These are phyloP conservation scores for Monosporascus sp. DNA, from an alignment of 2,329 filamentous ascomycete genomes.

Conservation along the genomic window DNA sequence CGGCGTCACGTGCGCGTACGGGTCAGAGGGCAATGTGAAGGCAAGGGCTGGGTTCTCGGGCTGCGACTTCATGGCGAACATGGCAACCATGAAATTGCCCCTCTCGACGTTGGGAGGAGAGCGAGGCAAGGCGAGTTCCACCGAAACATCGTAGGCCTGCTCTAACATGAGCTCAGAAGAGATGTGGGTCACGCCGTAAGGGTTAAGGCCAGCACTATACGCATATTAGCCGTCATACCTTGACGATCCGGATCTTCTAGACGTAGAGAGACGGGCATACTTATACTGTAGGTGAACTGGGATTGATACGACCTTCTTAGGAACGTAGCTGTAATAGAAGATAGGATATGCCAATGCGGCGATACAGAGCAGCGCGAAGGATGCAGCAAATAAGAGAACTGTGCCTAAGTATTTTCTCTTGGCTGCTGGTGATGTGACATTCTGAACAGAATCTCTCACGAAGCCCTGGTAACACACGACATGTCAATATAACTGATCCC, in stretches of 20 bases:
- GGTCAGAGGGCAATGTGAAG: constrained; percentile 17
- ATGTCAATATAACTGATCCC: neutral
- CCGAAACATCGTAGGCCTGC: constrained; percentile 79
- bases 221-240: constrained; percentile 1
- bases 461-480: constrained; percentile 17
- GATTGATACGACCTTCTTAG: constrained; percentile 46
- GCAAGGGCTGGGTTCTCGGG: constrained; percentile 27
- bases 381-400: constrained; percentile 37
- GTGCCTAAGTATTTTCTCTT: constrained; percentile 45
- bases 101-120: constrained; percentile 68
- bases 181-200: constrained; percentile 46
- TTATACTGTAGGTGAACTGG: constrained; percentile 56
- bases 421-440: constrained; percentile 45
- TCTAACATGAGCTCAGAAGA: constrained; percentile 54
- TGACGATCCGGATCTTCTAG: neutral
- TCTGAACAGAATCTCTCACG: constrained; percentile 25
- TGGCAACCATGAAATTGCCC: constrained; percentile 93
- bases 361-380: constrained; percentile 39
- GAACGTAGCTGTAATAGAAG: constrained; percentile 53
- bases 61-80: constrained; percentile 58
- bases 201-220: constrained; percentile 42
- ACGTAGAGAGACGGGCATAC: constrained; percentile 29
- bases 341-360: constrained; percentile 45
- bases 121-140: constrained; percentile 71
- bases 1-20: constrained; percentile 31